These are phyloP conservation scores for Ceratopteris richardii DNA, from an alignment of 75 land plant species.

Conservation along the genomic window DNA sequence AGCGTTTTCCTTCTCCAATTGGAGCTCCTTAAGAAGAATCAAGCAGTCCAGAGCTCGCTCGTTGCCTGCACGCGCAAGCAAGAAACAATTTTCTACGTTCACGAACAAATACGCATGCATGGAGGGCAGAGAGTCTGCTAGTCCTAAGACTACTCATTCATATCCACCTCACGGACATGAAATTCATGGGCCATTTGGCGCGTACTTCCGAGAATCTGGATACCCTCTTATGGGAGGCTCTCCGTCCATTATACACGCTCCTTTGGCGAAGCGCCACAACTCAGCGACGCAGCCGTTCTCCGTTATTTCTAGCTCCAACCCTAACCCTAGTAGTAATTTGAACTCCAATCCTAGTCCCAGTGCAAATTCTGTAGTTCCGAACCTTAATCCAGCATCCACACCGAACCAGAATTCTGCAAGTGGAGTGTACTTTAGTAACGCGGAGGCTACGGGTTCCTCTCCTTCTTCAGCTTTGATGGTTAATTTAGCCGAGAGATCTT, in stretches of 20 bases:
- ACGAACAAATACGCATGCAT: constrained; percentile 1
- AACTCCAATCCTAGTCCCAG: neutral
- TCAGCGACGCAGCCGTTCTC: neutral
- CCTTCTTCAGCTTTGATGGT: neutral
- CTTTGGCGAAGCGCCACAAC: neutral
- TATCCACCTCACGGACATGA: too few species aligned
- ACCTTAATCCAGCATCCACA: too few species aligned
- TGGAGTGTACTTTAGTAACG: neutral
- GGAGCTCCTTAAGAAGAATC: too few species aligned
- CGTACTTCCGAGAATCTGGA: neutral
- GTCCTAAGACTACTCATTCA: too few species aligned
- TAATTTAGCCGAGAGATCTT: neutral
- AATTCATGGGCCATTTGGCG: too few species aligned
- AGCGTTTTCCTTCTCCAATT: too few species aligned
- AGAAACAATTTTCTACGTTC: neutral
- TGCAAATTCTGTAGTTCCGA: neutral
- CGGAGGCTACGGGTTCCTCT: neutral
- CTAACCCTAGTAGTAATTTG: neutral
- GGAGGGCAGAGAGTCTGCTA: constrained; percentile 3
- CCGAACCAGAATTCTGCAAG: too few species aligned
- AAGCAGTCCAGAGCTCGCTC: too few species aligned
- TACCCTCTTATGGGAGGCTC: neutral
- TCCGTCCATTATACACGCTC: neutral
- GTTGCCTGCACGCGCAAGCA: neutral
- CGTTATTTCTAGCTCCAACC: neutral